Evolutionary conservation across 2,329 filamentous ascomycete genomes (phyloP).

Genomic region (Diaporthe amygdali): DNA sequence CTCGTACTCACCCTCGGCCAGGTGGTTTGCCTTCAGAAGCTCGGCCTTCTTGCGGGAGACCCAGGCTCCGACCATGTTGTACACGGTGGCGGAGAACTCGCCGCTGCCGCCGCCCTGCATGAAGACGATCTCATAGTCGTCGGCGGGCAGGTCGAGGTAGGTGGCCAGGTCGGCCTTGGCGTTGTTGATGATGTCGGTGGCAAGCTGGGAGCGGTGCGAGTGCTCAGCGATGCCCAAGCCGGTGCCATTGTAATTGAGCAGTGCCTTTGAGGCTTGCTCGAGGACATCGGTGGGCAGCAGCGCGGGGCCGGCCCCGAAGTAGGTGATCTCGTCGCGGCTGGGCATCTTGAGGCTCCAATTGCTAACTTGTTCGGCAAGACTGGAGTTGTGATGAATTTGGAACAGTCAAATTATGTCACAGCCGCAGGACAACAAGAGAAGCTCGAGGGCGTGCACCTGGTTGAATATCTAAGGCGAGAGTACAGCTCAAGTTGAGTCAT

Average conservation of each 20-base stretch:
- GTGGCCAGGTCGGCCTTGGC: slow-evolving; percentile 75
- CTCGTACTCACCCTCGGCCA: slow-evolving; percentile 54
- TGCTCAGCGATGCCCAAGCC: slow-evolving; percentile 90
- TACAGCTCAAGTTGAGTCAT: neutral
- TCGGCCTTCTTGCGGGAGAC: slow-evolving; percentile 70
- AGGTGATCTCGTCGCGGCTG: slow-evolving; percentile 74
- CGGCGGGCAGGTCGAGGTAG: slow-evolving; percentile 77
- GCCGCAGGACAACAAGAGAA: neutral
- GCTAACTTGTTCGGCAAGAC: neutral
- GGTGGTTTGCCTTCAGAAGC: slow-evolving; percentile 60
- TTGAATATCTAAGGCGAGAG: neutral
- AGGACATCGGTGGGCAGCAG: slow-evolving; percentile 82
- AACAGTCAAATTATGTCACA: neutral
- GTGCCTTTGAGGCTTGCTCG: slow-evolving; percentile 74
- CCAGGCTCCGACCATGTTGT: slow-evolving; percentile 86
- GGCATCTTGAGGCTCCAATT: slow-evolving; percentile 58
- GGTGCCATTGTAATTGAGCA: slow-evolving; percentile 81
- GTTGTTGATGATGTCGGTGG: slow-evolving; percentile 78
- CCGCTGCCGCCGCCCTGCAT: slow-evolving; percentile 87
- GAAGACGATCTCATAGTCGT: slow-evolving; percentile 87
- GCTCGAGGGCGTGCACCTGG: neutral
- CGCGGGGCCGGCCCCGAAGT: slow-evolving; percentile 93
- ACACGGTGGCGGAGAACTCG: slow-evolving; percentile 82
- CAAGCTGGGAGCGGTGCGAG: slow-evolving; percentile 83
- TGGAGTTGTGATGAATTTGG: neutral